Base-by-base conservation (phyloP, 2,329 filamentous ascomycete species). In the Corinectria fuckeliana region DNA sequence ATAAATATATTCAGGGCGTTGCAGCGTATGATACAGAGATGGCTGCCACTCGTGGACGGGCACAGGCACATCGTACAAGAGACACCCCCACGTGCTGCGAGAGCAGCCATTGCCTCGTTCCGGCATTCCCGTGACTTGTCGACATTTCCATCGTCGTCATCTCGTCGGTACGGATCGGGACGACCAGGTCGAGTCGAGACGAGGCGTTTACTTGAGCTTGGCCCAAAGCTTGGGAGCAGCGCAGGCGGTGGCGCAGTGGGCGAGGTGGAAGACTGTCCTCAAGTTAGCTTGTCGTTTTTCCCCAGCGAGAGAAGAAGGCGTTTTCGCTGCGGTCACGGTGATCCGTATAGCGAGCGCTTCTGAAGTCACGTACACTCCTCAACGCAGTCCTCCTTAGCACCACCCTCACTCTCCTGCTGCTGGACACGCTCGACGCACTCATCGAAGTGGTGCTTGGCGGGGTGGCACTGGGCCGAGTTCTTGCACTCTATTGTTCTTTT, bases 191-290 rank as follows among this genome's bases (percentile, higher is more conserved):
- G 52, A 38, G 53, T 47, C 51, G 56, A 56, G 23, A 14, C 18
- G 36, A 61, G 52, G 21, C n/a, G 34, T 81, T 86, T 96, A 98
- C 87, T 94, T 96, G 78, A 98, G 91, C 80, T 88, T 83, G 68
- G 89, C 86, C 88, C 92, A 99, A 74, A 99, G 90, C 89, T 97
- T 97, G 74, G 94, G 93, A 55, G 95, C 95, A 65, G 95, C 94
- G 78, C 95, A 99, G 77, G 90, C 83, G 73, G 87, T 91, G 66
- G 94, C 92, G 84, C 95, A 99, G 86, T 98, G 95, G 72, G 91
- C 89, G 72, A 99, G 91, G 82, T 99, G 94, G 91, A 99, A 99
- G 85, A 97, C 94, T 97, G 28, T 51, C 23, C 3, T 36, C 8
- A 51, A 28, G 58, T 71, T 60, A 71, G 67, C 9, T 13, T 56